phyloP scores from a whole-genome alignment of 2,329 filamentous ascomycete species.

The Venturia asperata region DNA sequence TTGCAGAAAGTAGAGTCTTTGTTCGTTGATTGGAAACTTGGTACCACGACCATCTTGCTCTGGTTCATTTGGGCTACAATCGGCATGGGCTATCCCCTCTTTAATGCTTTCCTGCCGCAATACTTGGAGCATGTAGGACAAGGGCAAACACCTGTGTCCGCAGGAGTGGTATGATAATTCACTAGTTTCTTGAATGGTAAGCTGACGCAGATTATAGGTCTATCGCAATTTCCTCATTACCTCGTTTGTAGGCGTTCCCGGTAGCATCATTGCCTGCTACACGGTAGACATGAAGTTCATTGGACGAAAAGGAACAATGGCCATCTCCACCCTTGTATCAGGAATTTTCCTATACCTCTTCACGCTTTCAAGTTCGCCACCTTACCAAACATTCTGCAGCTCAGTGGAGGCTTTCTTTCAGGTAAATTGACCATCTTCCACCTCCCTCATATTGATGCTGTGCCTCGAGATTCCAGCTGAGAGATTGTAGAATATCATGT shows the following conservation, averaged over 20 bases:
- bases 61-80: constrained; percentile 80
- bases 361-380: constrained; percentile 49
- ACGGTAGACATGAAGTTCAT: constrained; percentile 65
- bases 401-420: constrained; percentile 65
- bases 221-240: constrained; percentile 83
- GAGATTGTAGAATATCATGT: constrained; percentile 56
- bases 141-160: constrained; percentile 27
- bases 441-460: not conserved
- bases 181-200: not conserved
- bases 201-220: constrained; percentile 27
- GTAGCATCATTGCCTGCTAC: constrained; percentile 65
- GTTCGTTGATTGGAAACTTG: constrained; percentile 44
- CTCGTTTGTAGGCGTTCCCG: constrained; percentile 67
- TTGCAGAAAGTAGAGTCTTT: constrained; percentile 60
- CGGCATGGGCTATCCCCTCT: constrained; percentile 73
- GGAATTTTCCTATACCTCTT: constrained; percentile 64
- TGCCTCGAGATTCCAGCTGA: not conserved
- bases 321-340: constrained; percentile 58
- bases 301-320: constrained; percentile 66
- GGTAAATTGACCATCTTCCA: constrained; percentile 26
- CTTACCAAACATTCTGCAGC: constrained; percentile 56
- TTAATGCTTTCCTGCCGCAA: constrained; percentile 85
- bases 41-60: constrained; percentile 45
- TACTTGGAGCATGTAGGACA: constrained; percentile 59
- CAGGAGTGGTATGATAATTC: constrained; percentile 4